phyloP scores from a whole-genome alignment of 2,329 filamentous ascomycete genomes.

The Penicillium sp. region DNA sequence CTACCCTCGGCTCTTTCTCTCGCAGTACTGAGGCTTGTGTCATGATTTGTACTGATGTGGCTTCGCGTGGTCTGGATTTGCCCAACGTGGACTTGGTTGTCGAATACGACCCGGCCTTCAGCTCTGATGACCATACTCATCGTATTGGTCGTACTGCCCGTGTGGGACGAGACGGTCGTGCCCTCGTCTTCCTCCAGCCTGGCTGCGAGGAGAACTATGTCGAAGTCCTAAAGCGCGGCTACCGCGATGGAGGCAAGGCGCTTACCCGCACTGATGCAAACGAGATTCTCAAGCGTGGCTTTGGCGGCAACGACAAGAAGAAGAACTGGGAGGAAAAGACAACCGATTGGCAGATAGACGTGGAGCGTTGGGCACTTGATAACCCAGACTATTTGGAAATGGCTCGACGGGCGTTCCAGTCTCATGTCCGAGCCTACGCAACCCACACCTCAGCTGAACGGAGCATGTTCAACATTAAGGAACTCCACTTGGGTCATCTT shows the following conservation, averaged over 20 bases:
- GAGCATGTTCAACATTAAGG: conserved; percentile 84
- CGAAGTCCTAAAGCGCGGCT: conserved; percentile 69
- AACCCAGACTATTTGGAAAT: conserved; percentile 72
- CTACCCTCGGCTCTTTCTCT: conserved; percentile 79
- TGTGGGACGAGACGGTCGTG: conserved; percentile 82
- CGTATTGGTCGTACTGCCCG: conserved; percentile 92
- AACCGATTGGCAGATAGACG: conserved; percentile 66
- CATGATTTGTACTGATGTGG: conserved; percentile 91
- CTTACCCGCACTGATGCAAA: conserved; percentile 64
- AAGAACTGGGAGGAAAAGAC: conserved; percentile 64
- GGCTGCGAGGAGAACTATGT: conserved; percentile 92
- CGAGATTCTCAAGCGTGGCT: conserved; percentile 66
- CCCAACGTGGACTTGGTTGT: conserved; percentile 93
- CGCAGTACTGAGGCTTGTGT: conserved; percentile 72
- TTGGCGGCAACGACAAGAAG: conserved; percentile 50
- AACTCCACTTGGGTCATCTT: conserved; percentile 85
- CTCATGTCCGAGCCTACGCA: conserved; percentile 89
- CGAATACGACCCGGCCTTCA: conserved; percentile 95
- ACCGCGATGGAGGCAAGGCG: conserved; percentile 62
- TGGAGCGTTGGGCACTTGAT: conserved; percentile 65
- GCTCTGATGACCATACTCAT: conserved; percentile 88
- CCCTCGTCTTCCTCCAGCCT: conserved; percentile 84
- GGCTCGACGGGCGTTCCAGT: conserved; percentile 82
- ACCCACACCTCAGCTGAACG: conserved; percentile 88
- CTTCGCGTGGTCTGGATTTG: conserved; percentile 90